Conservation (phyloP, 169 alveolate species). For the Plasmodium billcollinsi region DNA sequence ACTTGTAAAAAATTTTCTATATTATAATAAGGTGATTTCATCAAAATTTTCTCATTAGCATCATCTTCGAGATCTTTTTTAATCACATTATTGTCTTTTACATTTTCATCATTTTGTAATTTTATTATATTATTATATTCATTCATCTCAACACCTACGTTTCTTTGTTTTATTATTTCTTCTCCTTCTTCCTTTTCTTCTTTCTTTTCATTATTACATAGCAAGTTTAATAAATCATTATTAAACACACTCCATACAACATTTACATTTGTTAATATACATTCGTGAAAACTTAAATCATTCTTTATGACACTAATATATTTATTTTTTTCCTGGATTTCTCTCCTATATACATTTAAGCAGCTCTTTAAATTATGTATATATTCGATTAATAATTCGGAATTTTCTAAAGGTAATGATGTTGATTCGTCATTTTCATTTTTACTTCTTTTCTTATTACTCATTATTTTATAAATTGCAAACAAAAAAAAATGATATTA, state of each 20-base stretch:
- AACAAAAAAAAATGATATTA: background rate
- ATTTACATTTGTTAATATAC: slow-evolving; percentile 31
- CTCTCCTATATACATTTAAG: slow-evolving; percentile 53
- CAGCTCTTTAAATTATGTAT: slow-evolving; percentile 38
- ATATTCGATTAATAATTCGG: slow-evolving; percentile 55
- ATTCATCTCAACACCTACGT: background rate
- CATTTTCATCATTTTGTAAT: background rate
- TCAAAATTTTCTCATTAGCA: background rate
- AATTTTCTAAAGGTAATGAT: slow-evolving; percentile 65
- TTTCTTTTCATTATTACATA: background rate
- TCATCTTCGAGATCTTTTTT: background rate
- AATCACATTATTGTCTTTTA: background rate
- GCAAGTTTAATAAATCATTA: slow-evolving; percentile 26
- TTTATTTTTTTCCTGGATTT: slow-evolving; percentile 56
- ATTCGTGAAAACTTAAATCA: slow-evolving; percentile 25
- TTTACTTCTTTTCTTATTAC: slow-evolving; percentile 46
- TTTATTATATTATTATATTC: too few species aligned
- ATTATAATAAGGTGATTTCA: slow-evolving; percentile 38
- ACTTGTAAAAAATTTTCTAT: slow-evolving; percentile 14
- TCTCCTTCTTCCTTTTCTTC: background rate
- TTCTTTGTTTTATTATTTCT: background rate
- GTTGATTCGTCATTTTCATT: slow-evolving; percentile 31
- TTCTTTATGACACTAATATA: slow-evolving; percentile 17
- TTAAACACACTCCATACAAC: slow-evolving; percentile 63
- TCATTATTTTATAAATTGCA: slow-evolving; percentile 24